These are phyloP conservation scores for Jaapia argillacea DNA, from an alignment of 768 basidiomycete genomes.

Conservation along the genomic window DNA sequence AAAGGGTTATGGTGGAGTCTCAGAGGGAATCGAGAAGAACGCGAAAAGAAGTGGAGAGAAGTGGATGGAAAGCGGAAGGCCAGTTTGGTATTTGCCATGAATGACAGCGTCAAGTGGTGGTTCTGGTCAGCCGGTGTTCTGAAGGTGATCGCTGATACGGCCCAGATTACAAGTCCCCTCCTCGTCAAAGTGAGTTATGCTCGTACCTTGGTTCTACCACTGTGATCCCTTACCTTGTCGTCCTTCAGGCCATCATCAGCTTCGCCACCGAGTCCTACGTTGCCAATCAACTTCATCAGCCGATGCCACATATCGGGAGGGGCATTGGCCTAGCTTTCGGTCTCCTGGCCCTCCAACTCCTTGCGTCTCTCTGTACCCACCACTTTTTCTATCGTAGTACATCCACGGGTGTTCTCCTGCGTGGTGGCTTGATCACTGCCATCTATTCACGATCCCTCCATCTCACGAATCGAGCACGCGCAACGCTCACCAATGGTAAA, in stretches of 20 bases:
- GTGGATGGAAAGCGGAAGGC: conserved; percentile 50
- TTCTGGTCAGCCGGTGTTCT: conserved; percentile 64
- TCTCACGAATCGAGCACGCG: conserved; percentile 71
- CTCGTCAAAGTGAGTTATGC: conserved; percentile 59
- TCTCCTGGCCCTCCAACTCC: conserved; percentile 58
- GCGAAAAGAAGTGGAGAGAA: conserved; percentile 57
- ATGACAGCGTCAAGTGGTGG: conserved; percentile 69
- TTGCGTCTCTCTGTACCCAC: conserved; percentile 57
- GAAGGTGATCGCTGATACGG: conserved; percentile 55
- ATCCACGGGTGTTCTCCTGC: conserved; percentile 68
- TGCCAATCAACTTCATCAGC: conserved; percentile 14
- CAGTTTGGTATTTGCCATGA: conserved; percentile 60
- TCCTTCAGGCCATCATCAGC: conserved; percentile 49
- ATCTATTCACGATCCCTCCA: conserved; percentile 73
- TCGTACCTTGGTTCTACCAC: not conserved
- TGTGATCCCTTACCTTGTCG: not conserved
- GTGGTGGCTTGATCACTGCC: conserved; percentile 80
- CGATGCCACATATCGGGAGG: conserved; percentile 32
- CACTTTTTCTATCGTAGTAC: conserved; percentile 78
- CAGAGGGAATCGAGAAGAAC: conserved; percentile 36
- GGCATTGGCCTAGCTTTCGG: conserved; percentile 72
- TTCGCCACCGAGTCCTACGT: conserved; percentile 57
- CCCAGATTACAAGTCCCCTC: conserved; percentile 67
- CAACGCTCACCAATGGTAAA: conserved; percentile 76
- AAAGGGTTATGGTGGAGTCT: conserved; percentile 52